Evolutionary conservation across 148 eudicot genomes (phyloP), one percentile per base, ranked within the genome.

Genomic region (Fagopyrum homotropicum): DNA sequence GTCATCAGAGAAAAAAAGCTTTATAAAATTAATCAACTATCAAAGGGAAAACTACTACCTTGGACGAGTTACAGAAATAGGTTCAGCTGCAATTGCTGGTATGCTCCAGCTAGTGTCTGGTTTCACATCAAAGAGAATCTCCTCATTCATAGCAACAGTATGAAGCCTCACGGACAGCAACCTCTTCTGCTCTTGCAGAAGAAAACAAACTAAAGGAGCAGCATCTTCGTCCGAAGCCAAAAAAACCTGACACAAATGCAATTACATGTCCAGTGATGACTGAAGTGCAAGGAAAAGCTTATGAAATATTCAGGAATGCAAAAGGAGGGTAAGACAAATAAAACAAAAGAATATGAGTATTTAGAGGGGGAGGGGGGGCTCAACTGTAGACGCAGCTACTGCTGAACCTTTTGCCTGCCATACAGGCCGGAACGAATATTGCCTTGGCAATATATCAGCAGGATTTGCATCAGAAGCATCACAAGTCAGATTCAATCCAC

Each of bases 31-130:
- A 71, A 10, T 63, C 40, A 66, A 73, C 29, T 35, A 57, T 40
- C 52, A 54, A 48, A 69, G 9, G 10, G 30, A 40, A 49, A 77
- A 43, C 40, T 35, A 69, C 45, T 79, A 96, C 99, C 96, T 87
- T 72, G 94, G 91, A 26, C 87, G 90, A 76, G 97, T 89, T 61
- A 93, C 98, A 73, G 83, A 75, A 78, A 96, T 91, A 73, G 98
- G 91, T 76, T 88, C 97, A 43, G 98, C 99, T 59, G 95, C 97
- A 83, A 96, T 81, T 79, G 97, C 98, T 46, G 86, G 87, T 85
- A 92, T 79, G 83, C 87, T 88, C 99, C 99, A 96, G 82, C 97
- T 92, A 87, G 87, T 87, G 75, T 96, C 98, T 73, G 92, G 84
- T 83, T 85, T 86, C 75, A 89, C 88, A 72, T 92, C 99, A 86